A percentile compares a stretch with the other conserved stretches of the same genome.
Evolutionary conservation across 306 rosid species (phyloP).

Genomic region (Abrus precatorius): DNA sequence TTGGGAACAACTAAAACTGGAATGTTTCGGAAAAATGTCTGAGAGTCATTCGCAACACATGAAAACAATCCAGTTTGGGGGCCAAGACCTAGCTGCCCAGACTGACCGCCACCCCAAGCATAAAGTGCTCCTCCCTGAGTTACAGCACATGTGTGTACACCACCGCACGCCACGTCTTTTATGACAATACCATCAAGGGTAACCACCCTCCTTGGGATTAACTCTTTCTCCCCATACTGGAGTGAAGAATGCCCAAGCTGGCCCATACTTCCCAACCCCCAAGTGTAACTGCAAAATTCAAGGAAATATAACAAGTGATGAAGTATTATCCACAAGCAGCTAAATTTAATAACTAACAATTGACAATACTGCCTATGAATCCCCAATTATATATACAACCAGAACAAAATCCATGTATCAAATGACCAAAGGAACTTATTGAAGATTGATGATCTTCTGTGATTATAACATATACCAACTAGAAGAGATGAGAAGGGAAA

Average conservation of each 20-base stretch:
- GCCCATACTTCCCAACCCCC: slow-evolving; percentile 97
- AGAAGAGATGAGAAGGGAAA: neutral
- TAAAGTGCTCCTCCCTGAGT: slow-evolving; percentile 87
- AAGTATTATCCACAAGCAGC: slow-evolving; percentile 11
- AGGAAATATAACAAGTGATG: slow-evolving; percentile 43
- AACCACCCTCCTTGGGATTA: slow-evolving; percentile 91
- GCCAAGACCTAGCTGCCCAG: slow-evolving; percentile 94
- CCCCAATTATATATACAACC: slow-evolving; percentile 13
- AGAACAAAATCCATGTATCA: slow-evolving; percentile 28
- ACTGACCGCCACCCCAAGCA: slow-evolving; percentile 96
- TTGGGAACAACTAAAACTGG: slow-evolving; percentile 87
- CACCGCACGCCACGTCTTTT: slow-evolving; percentile 83
- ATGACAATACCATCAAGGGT: slow-evolving; percentile 75
- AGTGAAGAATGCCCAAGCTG: slow-evolving; percentile 98
- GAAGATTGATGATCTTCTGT: neutral
- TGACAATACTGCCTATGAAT: slow-evolving; percentile 1
- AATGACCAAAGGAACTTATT: slow-evolving; percentile 23
- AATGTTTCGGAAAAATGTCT: slow-evolving; percentile 70
- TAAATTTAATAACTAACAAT: neutral
- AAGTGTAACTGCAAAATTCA: slow-evolving; percentile 75
- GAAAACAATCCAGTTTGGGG: slow-evolving; percentile 87
- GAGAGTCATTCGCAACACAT: slow-evolving; percentile 66
- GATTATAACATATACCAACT: neutral
- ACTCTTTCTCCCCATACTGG: slow-evolving; percentile 84
- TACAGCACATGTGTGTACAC: slow-evolving; percentile 87